These are phyloP conservation scores for Triticum dicoccoides DNA, from an alignment of 176 grass and related monocot species.

Conservation along the genomic window DNA sequence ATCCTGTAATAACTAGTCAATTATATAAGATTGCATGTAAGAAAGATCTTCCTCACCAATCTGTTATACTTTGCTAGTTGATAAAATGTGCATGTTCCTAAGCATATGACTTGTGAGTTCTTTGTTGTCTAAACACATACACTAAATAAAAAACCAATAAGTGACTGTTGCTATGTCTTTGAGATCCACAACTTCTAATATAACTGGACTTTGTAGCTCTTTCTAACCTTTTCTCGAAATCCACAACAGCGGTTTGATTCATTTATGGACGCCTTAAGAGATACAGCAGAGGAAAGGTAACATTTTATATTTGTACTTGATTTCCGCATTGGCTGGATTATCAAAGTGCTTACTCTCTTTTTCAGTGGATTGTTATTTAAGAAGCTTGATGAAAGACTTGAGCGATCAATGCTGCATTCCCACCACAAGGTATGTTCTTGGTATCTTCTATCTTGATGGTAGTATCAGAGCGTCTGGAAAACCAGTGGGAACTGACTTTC, in stretches of 20 bases:
- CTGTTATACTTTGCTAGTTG: neutral
- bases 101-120: neutral
- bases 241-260: slow-evolving; percentile 70
- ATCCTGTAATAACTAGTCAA: slow-evolving; percentile 1
- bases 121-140: neutral
- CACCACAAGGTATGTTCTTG: slow-evolving; percentile 72
- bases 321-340: neutral
- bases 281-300: slow-evolving; percentile 86
- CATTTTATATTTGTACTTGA: slow-evolving; percentile 13
- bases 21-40: slow-evolving; percentile 5
- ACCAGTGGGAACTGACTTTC: neutral
- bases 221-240: slow-evolving; percentile 37
- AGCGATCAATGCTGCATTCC: slow-evolving; percentile 91
- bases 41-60: neutral
- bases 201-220: slow-evolving; percentile 15
- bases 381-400: slow-evolving; percentile 96
- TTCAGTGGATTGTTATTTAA: slow-evolving; percentile 76
- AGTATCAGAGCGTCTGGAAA: neutral
- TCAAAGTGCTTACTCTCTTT: slow-evolving; percentile 12
- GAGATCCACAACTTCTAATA: neutral
- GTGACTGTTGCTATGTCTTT: slow-evolving; percentile 15
- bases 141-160: neutral
- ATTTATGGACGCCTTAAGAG: slow-evolving; percentile 79
- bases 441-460: neutral
- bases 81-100: slow-evolving; percentile 11